Conservation (phyloP, 345 rosid species). For the Toxicodendron radicans region DNA sequence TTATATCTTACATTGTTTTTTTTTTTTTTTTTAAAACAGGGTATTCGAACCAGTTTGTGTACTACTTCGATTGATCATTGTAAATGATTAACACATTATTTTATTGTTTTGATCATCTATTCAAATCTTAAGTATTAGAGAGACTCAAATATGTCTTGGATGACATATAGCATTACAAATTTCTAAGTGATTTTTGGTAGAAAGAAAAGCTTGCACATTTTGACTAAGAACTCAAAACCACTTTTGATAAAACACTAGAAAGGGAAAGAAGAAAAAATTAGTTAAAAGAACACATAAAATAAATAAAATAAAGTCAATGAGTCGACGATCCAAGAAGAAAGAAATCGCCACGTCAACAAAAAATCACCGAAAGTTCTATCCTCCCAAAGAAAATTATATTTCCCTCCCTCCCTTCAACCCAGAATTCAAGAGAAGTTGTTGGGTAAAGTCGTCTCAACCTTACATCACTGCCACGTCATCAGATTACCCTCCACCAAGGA, state of each 20-base stretch:
- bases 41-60: too few relatives aligned
- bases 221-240: neutral
- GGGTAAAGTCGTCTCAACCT: constrained; percentile 13
- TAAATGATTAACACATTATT: too few relatives aligned
- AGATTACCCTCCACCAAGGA: constrained; percentile 28
- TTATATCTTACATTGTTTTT: too few relatives aligned
- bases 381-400: neutral
- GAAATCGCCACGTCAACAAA: constrained; percentile 21
- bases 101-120: too few relatives aligned
- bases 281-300: neutral
- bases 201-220: too few relatives aligned
- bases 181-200: too few relatives aligned
- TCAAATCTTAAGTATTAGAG: too few relatives aligned
- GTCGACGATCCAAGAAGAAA: neutral
- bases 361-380: constrained; percentile 23
- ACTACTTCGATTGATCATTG: too few relatives aligned
- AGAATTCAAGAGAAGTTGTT: constrained; percentile 26
- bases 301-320: neutral
- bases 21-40: too few relatives aligned
- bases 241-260: neutral
- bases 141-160: too few relatives aligned
- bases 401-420: neutral
- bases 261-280: neutral
- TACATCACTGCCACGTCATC: constrained; percentile 39
- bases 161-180: neutral